Percentiles rank a stretch among this genome's conserved stretches.
Conservation (phyloP, 75 land plant genomes). For the Azolla pinnata region DNA sequence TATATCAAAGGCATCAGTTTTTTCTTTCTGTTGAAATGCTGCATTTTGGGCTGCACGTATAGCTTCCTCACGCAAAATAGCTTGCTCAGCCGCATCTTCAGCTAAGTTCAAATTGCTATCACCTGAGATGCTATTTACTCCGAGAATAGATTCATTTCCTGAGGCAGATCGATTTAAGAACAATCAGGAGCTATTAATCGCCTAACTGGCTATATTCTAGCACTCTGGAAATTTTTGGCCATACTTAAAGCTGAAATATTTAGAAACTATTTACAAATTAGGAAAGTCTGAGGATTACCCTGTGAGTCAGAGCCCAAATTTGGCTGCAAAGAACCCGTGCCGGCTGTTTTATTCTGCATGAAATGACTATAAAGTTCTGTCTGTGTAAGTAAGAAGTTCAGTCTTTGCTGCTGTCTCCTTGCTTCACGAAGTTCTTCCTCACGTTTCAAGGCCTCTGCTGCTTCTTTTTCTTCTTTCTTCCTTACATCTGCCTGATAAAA, state of each 20-base stretch:
- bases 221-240: too few relatives aligned
- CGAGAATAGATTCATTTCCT: too few relatives aligned
- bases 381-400: slow-evolving; percentile 80
- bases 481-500: slow-evolving; percentile 74
- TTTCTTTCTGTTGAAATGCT: slow-evolving; percentile 59
- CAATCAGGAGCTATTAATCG: too few relatives aligned
- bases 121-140: slow-evolving; percentile 7
- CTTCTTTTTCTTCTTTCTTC: slow-evolving; percentile 90
- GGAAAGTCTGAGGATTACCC: too few relatives aligned
- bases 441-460: slow-evolving; percentile 94
- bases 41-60: slow-evolving; percentile 66
- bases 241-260: too few relatives aligned
- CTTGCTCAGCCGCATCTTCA: slow-evolving; percentile 82
- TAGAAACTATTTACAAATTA: too few relatives aligned
- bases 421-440: slow-evolving; percentile 93
- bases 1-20: slow-evolving; percentile 67
- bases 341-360: slow-evolving; percentile 76
- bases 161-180: too few relatives aligned
- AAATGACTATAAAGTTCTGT: slow-evolving; percentile 96
- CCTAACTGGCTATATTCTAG: too few relatives aligned
- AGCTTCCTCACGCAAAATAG: slow-evolving; percentile 64
- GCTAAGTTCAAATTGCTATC: slow-evolving; percentile 19
- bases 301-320: slow-evolving; percentile 15
- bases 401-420: slow-evolving; percentile 79
- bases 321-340: slow-evolving; percentile 29